Base-by-base conservation (phyloP, 768 basidiomycete species). In the Boletus pseudo-olivaceus region DNA sequence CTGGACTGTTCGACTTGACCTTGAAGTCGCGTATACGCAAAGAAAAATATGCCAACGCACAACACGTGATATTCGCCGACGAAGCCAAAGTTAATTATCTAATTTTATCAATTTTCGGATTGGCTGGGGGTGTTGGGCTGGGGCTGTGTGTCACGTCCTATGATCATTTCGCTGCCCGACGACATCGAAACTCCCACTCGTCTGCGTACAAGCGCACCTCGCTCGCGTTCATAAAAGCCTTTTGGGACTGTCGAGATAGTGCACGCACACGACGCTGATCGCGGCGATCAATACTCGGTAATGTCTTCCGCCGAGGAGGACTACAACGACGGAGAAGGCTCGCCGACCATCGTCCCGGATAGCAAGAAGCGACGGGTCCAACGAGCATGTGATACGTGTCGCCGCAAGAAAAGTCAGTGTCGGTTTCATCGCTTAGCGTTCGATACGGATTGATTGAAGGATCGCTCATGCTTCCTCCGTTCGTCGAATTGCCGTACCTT, bases 381-480 rank as follows among this genome's bases (percentile, higher is more conserved):
- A 69, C 73, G 90, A 29, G 90, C 90, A 7, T 93, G 91, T 65
- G 90, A 93, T 63, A 79, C 84, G 0, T 93, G 91, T 65, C 76
- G 91, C 35, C 76, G 88, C 53, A 93, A 92, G 77, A 94, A 94
- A 73, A 84, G 89, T 86, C 54, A 57, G 81, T 70, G 30, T 15
- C 11, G 7, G 45, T 14, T 46, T 53, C 32, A 5, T n/a, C 49
- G 20, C 23, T 40, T 26, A 20, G 39, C 17, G 9, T 23, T 37
- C n/a, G 14, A 23, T 34, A 19, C 2, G 7, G 15, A n/a, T 29
- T n/a, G n/a, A 5, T 23, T 2, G 4, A 20, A 20, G 9, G 42
- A 42, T 59, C 34, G n/a, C 59, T 58, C 11, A n/a, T n/a, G n/a
- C n/a, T n/a, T n/a, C n/a, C n/a, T n/a, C n/a, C n/a, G n/a, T n/a